A percentile compares a stretch with the other conserved stretches of the same genome.
Evolutionary conservation across 371 early-diverging fungal genomes (phyloP).

Genomic region (Cladochytrium tenue): DNA sequence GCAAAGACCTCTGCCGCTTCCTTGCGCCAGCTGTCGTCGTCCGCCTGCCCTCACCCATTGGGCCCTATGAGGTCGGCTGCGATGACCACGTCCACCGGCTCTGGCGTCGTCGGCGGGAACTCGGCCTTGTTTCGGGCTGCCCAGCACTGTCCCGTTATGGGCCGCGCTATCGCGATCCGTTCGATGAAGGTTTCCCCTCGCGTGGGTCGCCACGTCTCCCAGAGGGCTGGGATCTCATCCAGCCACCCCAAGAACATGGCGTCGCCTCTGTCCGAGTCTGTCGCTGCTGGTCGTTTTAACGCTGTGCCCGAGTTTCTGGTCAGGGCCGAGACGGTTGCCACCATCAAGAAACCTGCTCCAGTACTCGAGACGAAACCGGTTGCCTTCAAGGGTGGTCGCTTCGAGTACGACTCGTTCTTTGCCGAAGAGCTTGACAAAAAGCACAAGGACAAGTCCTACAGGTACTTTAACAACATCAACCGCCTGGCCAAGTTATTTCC

Average conservation of each 20-base stretch:
- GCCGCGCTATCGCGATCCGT: conserved; percentile 74
- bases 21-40: conserved; percentile 66
- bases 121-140: conserved; percentile 76
- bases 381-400: conserved; percentile 36
- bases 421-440: conserved; percentile 86
- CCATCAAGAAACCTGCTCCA: not conserved
- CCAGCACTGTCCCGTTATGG: conserved; percentile 89
- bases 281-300: too few species aligned
- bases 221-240: not conserved
- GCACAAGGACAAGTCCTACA: conserved; percentile 93
- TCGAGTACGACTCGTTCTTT: conserved; percentile 89
- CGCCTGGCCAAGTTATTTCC: conserved; percentile 91
- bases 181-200: conserved; percentile 27
- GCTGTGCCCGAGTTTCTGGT: too few species aligned
- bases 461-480: conserved; percentile 99
- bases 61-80: not conserved
- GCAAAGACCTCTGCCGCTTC: conserved; percentile 74
- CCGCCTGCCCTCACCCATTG: conserved; percentile 7
- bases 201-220: not conserved
- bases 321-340: not conserved
- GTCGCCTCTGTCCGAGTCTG: not conserved
- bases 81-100: conserved; percentile 4
- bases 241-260: not conserved
- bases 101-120: not conserved
- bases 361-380: not conserved